Percentiles rank a stretch among this genome's conserved stretches.
These are phyloP conservation scores for Powellomyces hirtus DNA, from an alignment of 192 early-diverging fungal genomes.

Conservation along the genomic window DNA sequence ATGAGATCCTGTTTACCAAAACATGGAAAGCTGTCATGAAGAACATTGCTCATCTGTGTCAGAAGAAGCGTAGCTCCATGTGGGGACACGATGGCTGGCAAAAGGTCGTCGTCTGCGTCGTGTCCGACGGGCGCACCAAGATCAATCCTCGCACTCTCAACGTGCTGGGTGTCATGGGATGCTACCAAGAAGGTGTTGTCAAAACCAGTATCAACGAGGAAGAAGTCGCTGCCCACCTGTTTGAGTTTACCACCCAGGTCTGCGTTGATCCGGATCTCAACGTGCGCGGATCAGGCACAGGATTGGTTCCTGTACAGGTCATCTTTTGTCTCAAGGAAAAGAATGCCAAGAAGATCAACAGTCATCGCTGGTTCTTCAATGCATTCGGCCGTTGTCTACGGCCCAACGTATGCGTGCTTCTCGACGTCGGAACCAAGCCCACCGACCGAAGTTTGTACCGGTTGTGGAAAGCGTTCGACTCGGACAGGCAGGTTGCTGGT, in stretches of 20 bases:
- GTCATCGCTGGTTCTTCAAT: conserved; percentile 69
- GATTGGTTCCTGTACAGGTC: conserved; percentile 60
- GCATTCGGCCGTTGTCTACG: conserved; percentile 52
- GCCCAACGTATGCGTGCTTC: conserved; percentile 51
- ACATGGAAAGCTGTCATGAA: conserved; percentile 84
- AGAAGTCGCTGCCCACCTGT: conserved; percentile 63
- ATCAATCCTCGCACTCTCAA: conserved; percentile 71
- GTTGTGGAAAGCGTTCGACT: conserved; percentile 81
- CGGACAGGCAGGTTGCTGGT: conserved; percentile 67
- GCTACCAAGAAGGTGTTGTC: conserved; percentile 47
- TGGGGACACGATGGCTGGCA: conserved; percentile 65
- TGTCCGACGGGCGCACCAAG: conserved; percentile 43
- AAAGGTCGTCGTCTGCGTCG: conserved; percentile 51
- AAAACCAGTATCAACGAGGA: conserved; percentile 54
- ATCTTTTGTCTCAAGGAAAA: conserved; percentile 79
- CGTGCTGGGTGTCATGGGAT: conserved; percentile 59
- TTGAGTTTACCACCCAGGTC: conserved; percentile 78
- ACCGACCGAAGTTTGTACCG: conserved; percentile 67
- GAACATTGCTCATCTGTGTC: conserved; percentile 84
- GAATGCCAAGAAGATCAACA: conserved; percentile 70
- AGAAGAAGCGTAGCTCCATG: conserved; percentile 55
- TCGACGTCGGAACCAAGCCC: conserved; percentile 81
- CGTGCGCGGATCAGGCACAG: conserved; percentile 45
- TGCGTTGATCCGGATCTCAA: conserved; percentile 72
- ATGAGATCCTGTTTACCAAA: conserved; percentile 81